Evolutionary conservation across 2,329 filamentous ascomycete genomes (phyloP), one percentile per base, ranked within the genome.

Genomic region (Botrytis byssoidea): DNA sequence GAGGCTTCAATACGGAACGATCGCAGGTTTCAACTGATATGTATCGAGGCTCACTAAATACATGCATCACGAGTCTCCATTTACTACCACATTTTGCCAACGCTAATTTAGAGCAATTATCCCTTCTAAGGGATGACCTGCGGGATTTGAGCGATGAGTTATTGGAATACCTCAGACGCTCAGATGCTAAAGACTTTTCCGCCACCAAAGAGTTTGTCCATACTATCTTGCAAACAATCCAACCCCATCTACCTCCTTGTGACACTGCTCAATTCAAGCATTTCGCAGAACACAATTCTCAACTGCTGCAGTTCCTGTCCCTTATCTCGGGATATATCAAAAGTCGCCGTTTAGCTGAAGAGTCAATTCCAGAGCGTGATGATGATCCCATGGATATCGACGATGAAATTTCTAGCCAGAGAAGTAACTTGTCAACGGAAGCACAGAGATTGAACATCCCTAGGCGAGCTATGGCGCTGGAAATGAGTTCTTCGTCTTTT

Each of bases 321-420:
- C 42, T 72, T 29, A 70, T 80, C 55, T 75, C 77, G 55, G 77
- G 78, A 44, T 72, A 77, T 25, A 61, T 79, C 37, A 76, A 74
- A 37, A 75, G 70, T 48, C 75, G 73, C 55, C 74, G 74, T 37
- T n/a, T 66, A 57, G 35, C 35, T 5, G 48, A 61, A 40, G 63
- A 65, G 8, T 44, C 57, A 32, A 63, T 70, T 61, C 40, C 70
- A 35, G 80, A 80, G 0, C 81, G 81, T 1, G 76, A 77, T 14
- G 82, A 85, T 48, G 89, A 91, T 76, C 79, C 85, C 9, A 91
- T 93, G 89, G 90, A 93, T 72, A 79, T 94, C 8, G 92, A 94
- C 77, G 85, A 86, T 48, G 85, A 88, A 20, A 90, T 91, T 72
- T 87, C 89, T 59, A 89, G 89, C 0, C 89, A 91, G 76, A 84